phyloP scores from a whole-genome alignment of 352 stramenopile species.

The Phytophthora pisi region DNA sequence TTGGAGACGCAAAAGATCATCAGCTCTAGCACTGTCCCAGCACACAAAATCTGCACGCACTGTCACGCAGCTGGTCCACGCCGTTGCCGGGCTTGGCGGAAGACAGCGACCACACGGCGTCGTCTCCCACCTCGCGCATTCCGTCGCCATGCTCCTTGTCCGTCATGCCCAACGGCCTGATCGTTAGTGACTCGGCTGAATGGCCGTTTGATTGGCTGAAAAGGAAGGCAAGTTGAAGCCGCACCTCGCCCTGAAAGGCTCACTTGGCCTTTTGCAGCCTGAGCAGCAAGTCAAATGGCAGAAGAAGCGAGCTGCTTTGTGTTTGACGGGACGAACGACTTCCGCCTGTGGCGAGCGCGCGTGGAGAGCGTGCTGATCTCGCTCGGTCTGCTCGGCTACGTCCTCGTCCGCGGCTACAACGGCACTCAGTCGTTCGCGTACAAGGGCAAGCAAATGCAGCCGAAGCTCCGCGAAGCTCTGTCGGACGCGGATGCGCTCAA shows the following conservation, averaged over 20 bases:
- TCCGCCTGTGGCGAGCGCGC: constrained; percentile 3
- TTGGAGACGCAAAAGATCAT: not conserved
- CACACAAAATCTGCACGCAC: constrained; percentile 37
- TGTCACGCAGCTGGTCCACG: constrained; percentile 96
- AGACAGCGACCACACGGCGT: constrained; percentile 95
- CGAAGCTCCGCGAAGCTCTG: constrained; percentile 3
- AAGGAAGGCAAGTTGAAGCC: constrained; percentile 10
- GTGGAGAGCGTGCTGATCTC: constrained; percentile 9
- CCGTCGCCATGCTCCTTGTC: constrained; percentile 16
- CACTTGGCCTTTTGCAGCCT: constrained; percentile 1
- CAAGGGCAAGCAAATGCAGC: not conserved
- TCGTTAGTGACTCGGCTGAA: too few species aligned
- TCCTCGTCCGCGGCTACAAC: constrained; percentile 14
- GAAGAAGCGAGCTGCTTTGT: not conserved
- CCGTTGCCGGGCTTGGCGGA: constrained; percentile 98
- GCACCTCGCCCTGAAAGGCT: not conserved
- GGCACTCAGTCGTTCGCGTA: constrained; percentile 17
- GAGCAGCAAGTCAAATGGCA: not conserved
- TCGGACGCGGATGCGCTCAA: not conserved
- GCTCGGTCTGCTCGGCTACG: constrained; percentile 3
- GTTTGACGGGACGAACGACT: constrained; percentile 13
- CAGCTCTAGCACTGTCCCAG: constrained; percentile 5
- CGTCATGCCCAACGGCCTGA: not conserved
- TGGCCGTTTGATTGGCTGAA: constrained; percentile 17
- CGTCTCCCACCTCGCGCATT: constrained; percentile 78